Percentiles rank a stretch among this genome's conserved stretches.
Conservation (phyloP, 139 green algal species). For the Edaphochlamys debaryana region DNA sequence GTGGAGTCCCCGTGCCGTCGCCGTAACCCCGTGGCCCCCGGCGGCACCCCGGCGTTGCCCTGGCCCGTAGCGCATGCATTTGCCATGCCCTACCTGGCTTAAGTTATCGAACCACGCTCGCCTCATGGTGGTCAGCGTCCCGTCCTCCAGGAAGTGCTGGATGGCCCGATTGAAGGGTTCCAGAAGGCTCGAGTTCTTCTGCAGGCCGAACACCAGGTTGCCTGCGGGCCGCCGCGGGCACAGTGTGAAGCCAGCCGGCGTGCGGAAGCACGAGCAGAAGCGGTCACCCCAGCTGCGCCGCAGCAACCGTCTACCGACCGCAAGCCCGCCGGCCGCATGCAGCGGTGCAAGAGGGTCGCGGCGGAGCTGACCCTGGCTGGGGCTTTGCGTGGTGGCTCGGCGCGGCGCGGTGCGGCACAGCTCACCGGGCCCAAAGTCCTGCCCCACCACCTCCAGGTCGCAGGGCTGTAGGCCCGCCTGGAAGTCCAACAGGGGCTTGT, state of each 20-base stretch:
- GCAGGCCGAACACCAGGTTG: conserved; percentile 27
- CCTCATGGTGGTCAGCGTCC: conserved; percentile 3
- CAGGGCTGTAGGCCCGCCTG: conserved; percentile 8
- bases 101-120: background rate
- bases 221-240: conserved; percentile 1
- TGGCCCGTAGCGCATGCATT: no score
- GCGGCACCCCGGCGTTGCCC: no score
- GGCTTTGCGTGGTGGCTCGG: background rate
- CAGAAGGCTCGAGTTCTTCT: conserved; percentile 12
- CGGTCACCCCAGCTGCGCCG: background rate
- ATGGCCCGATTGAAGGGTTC: conserved; percentile 12
- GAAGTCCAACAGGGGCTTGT: conserved; percentile 22
- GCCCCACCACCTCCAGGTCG: conserved; percentile 20
- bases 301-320: background rate
- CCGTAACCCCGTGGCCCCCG: no score
- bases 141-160: conserved; percentile 11
- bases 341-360: background rate
- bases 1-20: no score
- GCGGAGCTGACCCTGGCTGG: no score
- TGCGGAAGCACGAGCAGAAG: background rate
- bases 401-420: background rate
- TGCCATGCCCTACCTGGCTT: no score
- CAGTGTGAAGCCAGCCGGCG: no score
- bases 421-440: conserved; percentile 30
- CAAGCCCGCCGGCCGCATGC: background rate